Evolutionary conservation across 169 alveolate genomes (phyloP), one percentile per base, ranked within the genome.

Genomic region (Plasmodium knowlesi): DNA sequence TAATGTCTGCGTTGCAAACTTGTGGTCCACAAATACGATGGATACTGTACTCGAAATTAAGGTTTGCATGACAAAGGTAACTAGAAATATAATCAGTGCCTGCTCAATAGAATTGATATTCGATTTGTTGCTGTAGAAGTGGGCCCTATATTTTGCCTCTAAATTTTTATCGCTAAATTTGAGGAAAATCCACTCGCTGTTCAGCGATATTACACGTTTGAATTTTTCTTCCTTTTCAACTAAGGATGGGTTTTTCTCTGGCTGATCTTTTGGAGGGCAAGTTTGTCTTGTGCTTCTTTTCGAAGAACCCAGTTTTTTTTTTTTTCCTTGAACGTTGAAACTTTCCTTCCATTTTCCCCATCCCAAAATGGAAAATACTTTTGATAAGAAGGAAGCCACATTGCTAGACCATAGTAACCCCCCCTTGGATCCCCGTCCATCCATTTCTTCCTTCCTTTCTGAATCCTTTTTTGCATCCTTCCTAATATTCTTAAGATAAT

Each of bases 41-140:
- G 99, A 98, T 6, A 97, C 81, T 0, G 96, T 95, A 37, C 97
- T 88, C 54, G 96, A 96, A 37, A 96, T 92, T 19, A 98, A 78
- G 10, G 98, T 96, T 89, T 97, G 99, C 70, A 95, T 95, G 8
- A 97, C 97, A 73, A 97, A 97, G n/a, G 98, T 96, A 50, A 97
- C 98, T 10, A 97, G 94, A 82, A 97, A 97, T 19, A 98, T 97
- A 46, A 97, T 96, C 67, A 98, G 85, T 3, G 98, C 97, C 88
- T 97, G 98, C 85, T 98, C 99, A 32, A 97, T 97, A 10, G 98
- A 95, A 81, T 96, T 95, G 32, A 97, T 88, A 46, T 97, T 97
- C 9, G 98, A 90, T 32, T 96, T 93, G 82, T 97, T 96, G 82
- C 97, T 96, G 96, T 97, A 98, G 86, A 97, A 98, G 85, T 97